Conservation (phyloP, 192 early-diverging fungal genomes). For the Paraglomus brasilianum region DNA sequence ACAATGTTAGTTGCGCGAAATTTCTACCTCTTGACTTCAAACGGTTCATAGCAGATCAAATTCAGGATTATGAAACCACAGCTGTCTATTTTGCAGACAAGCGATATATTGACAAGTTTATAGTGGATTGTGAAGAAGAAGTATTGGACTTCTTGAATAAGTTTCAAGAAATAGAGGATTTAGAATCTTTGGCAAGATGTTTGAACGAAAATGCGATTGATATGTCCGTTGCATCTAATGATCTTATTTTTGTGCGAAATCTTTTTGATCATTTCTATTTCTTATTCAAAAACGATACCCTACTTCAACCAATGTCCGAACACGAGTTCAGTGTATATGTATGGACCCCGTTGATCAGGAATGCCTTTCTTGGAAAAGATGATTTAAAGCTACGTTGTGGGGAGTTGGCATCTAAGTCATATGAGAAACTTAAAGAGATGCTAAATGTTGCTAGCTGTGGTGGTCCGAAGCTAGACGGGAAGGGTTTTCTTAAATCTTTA, state of each 20-base stretch:
- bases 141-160: conserved; percentile 6
- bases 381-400: conserved; percentile 8
- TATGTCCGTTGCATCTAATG: conserved; percentile 1
- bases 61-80: not conserved
- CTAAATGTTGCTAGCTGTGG: conserved; percentile 13
- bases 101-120: not conserved
- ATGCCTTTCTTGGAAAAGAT: conserved; percentile 10
- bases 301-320: conserved; percentile 3
- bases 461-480: conserved; percentile 12
- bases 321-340: conserved; percentile 10
- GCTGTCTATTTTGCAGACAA: not conserved
- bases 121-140: conserved; percentile 12
- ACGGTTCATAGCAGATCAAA: conserved; percentile 11
- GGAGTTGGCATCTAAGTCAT: conserved; percentile 12
- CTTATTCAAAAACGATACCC: conserved; percentile 6
- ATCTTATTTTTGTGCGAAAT: conserved; percentile 16
- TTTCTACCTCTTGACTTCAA: conserved; percentile 16
- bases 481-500: not conserved
- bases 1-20: conserved; percentile 14
- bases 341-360: conserved; percentile 4
- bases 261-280: conserved; percentile 11
- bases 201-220: conserved; percentile 20
- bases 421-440: conserved; percentile 16
- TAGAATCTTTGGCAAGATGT: not conserved
- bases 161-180: conserved; percentile 13